Evolutionary conservation across 228 moss, liverwort and hornwort genomes (phyloP), one percentile per base, ranked within the genome.

Genomic region (Sphagnum magellanicum): DNA sequence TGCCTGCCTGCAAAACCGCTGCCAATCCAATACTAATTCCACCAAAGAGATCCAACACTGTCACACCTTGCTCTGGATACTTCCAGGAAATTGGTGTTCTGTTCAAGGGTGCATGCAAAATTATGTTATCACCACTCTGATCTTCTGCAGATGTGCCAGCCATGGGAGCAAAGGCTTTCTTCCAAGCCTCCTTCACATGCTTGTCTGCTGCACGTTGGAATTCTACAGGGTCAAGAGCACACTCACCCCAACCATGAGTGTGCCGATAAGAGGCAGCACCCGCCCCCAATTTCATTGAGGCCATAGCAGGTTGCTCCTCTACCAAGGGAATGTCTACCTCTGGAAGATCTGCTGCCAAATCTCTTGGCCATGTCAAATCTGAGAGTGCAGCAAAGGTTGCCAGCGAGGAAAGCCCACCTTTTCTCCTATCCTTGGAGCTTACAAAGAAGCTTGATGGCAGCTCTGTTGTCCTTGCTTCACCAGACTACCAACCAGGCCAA

Each of bases 1-100:
- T 32, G 5, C 65, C 65, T 14, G 15, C 16, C 7, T 69, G 58
- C 53, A 73, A 65, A 16, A 66, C 17, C 10, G 51, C 53, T 12
- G 51, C 72, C 5, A 73, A 65, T 4, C 72, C 66, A 8, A 17
- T 65, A 7, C 51, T 57, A 53, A 73, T 73, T 32, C 72, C 66
- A 4, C 72, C 66, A 66, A 73, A 73, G 5, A 73, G 13, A 17
- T 73, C 65, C 5, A 53, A 46, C 8, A 73, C 1, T 5, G 14
- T 14, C 0, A 73, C 49, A 5, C 66, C 65, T 6, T 66, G 51
- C 65, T 55, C 72, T 49, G 51, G 52, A 66, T 5, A 52, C n/a
- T 52, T 12, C 53, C 72, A 73, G 5, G 5, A 4, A 51, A 72
- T 64, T 11, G 63, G 49, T n/a, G 67, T 49, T 6, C 0, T 67